Conservation (phyloP, 495 filamentous ascomycete species). For the Eremomyces bilateralis region DNA sequence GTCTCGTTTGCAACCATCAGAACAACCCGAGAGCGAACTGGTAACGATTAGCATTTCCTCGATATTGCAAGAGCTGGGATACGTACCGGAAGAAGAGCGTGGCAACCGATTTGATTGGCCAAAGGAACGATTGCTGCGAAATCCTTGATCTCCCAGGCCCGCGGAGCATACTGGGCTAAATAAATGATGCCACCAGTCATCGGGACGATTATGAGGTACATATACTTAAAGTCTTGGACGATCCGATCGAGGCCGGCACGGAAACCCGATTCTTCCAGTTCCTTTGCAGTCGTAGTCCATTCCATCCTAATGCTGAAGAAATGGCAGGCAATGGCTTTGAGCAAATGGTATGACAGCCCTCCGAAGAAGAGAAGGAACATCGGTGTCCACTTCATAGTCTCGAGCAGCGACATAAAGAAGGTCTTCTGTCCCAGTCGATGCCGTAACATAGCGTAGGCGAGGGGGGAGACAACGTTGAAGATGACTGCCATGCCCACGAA, state of each 20-base stretch:
- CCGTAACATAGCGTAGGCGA: conserved; percentile 42
- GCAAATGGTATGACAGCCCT: conserved; percentile 45
- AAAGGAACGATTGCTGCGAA: conserved; percentile 21
- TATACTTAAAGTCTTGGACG: conserved; percentile 18
- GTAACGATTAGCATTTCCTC: too few relatives aligned
- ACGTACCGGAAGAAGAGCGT: conserved; percentile 14
- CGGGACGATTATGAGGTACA: conserved; percentile 17
- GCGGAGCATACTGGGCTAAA: conserved; percentile 13
- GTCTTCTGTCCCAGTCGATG: conserved; percentile 39
- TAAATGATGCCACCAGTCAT: conserved; percentile 18
- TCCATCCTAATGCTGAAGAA: conserved; percentile 56
- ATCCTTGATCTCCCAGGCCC: conserved; percentile 19
- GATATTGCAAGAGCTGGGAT: too few relatives aligned
- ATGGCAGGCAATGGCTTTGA: conserved; percentile 43
- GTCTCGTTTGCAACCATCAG: too few relatives aligned
- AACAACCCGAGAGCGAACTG: too few relatives aligned
- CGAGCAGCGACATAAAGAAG: conserved; percentile 25
- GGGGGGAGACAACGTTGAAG: conserved; percentile 46
- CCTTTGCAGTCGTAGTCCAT: conserved; percentile 50
- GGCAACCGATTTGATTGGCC: conserved; percentile 18
- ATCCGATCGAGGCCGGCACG: conserved; percentile 16
- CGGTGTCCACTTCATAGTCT: conserved; percentile 55
- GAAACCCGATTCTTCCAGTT: conserved; percentile 19
- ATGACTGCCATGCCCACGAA: conserved; percentile 54
- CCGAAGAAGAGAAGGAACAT: conserved; percentile 49